Conservation (phyloP, 2,329 filamentous ascomycete species). For the Pseudogymnoascus sp. region DNA sequence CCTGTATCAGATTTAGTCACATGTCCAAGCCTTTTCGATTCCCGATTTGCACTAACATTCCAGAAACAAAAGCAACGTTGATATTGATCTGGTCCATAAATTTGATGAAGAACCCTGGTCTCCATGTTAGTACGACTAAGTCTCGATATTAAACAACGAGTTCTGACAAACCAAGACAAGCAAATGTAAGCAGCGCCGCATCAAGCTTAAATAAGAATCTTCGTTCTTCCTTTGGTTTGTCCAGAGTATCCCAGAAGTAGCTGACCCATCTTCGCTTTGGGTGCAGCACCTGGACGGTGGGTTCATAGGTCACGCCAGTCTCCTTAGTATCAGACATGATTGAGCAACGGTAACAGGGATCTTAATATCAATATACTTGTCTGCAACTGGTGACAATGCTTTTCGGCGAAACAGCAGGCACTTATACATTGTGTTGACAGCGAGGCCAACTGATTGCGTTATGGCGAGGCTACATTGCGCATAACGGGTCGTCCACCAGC, state of each 20-base stretch:
- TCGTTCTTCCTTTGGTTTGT: conserved; percentile 42
- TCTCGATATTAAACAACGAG: background rate
- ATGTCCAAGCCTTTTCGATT: background rate
- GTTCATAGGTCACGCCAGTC: background rate
- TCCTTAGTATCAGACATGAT: background rate
- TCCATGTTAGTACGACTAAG: background rate
- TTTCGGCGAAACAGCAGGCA: background rate
- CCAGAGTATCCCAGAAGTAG: conserved; percentile 45
- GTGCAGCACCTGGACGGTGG: background rate
- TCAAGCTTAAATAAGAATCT: conserved; percentile 42
- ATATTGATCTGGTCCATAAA: conserved; percentile 39
- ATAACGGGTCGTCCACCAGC: background rate
- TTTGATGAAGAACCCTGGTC: conserved; percentile 41
- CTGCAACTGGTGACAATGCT: background rate
- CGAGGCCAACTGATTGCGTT: background rate
- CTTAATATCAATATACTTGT: background rate
- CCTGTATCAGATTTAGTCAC: conserved; percentile 22
- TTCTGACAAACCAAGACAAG: conserved; percentile 28
- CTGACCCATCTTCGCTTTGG: conserved; percentile 37
- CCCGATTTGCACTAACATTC: conserved; percentile 30
- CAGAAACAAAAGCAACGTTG: conserved; percentile 39
- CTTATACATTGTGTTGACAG: background rate
- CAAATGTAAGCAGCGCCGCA: conserved; percentile 39
- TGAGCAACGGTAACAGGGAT: background rate
- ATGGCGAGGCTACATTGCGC: background rate